Evolutionary conservation across 2,329 filamentous ascomycete genomes (phyloP).

Genomic region (Colletotrichum sp.): DNA sequence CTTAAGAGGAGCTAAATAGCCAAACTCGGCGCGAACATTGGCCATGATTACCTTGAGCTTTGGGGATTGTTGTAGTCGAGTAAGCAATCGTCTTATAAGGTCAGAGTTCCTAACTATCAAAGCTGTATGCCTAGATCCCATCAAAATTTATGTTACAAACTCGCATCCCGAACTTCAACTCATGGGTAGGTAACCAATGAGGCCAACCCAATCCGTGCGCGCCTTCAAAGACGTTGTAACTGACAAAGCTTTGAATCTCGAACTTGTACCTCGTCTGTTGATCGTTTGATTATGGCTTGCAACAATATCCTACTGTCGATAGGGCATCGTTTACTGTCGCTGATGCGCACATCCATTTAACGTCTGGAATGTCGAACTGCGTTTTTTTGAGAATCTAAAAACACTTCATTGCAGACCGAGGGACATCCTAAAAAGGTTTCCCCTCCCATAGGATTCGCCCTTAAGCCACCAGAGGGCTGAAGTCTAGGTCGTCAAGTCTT

Average conservation of each 20-base stretch:
- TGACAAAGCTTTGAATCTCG: accelerated
- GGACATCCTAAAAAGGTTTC: background rate
- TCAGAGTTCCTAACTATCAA: accelerated
- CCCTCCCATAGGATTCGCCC: accelerated
- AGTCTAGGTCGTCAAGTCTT: background rate
- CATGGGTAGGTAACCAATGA: background rate
- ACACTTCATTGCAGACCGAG: background rate
- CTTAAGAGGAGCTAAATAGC: background rate
- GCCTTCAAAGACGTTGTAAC: background rate
- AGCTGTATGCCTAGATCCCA: background rate
- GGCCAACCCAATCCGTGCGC: background rate
- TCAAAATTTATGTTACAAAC: background rate
- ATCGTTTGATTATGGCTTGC: background rate
- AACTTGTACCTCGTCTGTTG: background rate
- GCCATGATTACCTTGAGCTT: background rate
- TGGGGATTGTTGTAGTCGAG: background rate
- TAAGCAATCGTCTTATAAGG: background rate
- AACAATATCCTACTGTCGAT: background rate
- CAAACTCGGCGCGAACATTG: background rate
- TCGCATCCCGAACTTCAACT: background rate
- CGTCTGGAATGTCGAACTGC: background rate
- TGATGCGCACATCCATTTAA: background rate
- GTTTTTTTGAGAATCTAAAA: background rate
- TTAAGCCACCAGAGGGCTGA: background rate
- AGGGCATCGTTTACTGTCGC: background rate